Conservation (phyloP, 2,329 filamentous ascomycete species). For the Zopfia rhizophila region DNA sequence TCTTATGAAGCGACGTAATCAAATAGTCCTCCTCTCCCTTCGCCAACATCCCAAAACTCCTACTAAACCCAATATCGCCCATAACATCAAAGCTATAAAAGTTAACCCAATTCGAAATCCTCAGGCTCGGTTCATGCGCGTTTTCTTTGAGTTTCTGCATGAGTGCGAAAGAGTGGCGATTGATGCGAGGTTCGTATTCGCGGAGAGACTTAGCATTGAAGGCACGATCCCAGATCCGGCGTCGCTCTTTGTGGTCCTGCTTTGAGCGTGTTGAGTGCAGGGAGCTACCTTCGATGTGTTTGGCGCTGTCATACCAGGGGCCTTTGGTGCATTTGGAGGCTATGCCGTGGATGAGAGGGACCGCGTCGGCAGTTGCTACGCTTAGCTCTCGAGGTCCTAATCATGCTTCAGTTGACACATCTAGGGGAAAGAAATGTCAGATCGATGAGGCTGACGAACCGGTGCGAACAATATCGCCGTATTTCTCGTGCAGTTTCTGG, state of each 20-base stretch:
- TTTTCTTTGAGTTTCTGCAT: slow-evolving; percentile 37
- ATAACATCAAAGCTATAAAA: slow-evolving; percentile 62
- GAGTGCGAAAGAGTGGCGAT: slow-evolving; percentile 38
- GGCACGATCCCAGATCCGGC: slow-evolving; percentile 46
- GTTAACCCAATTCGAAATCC: slow-evolving; percentile 47
- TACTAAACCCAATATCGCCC: slow-evolving; percentile 57
- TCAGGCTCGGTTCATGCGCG: slow-evolving; percentile 26
- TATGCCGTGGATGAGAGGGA: slow-evolving; percentile 41
- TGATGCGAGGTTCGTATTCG: slow-evolving; percentile 49
- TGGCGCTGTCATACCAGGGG: slow-evolving; percentile 33
- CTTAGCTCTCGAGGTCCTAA: slow-evolving; percentile 45
- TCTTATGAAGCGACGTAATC: slow-evolving; percentile 39
- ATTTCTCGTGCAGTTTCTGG: slow-evolving; percentile 37
- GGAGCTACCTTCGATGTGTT: slow-evolving; percentile 32
- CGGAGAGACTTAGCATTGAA: slow-evolving; percentile 46
- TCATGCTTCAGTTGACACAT: neutral
- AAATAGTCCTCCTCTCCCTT: slow-evolving; percentile 39
- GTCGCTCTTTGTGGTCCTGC: slow-evolving; percentile 39
- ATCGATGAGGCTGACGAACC: slow-evolving; percentile 18
- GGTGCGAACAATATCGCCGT: slow-evolving; percentile 46
- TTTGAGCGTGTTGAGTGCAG: slow-evolving; percentile 42
- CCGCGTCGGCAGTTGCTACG: slow-evolving; percentile 38
- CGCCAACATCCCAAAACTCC: slow-evolving; percentile 52
- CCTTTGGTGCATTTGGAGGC: slow-evolving; percentile 43
- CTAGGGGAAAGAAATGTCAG: neutral